Conservation (phyloP, 176 grass and related monocot genomes). For the Carex kokanica region DNA sequence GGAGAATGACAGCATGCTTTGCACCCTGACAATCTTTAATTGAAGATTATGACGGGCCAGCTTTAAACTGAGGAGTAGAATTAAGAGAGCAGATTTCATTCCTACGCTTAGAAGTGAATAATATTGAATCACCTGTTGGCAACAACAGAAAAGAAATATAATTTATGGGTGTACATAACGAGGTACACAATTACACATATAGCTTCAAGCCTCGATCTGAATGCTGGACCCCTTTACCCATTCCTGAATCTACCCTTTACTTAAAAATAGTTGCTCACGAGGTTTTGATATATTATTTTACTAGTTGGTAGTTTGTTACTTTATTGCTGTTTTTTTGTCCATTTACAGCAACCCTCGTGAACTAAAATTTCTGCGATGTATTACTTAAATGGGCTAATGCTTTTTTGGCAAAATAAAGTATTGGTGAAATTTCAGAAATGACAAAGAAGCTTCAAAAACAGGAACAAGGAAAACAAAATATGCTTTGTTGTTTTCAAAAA, state of each 20-base stretch:
- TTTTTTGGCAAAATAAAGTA: not conserved
- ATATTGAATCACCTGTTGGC: not conserved
- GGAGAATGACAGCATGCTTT: not conserved
- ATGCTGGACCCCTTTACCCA: not conserved
- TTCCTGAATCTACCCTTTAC: not conserved
- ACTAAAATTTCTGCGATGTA: not conserved
- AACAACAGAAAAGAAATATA: not conserved
- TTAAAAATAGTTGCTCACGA: not conserved
- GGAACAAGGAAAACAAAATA: not conserved
- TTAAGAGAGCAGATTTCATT: not conserved
- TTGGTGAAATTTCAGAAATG: not conserved
- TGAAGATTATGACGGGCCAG: not conserved
- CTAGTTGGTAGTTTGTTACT: not conserved
- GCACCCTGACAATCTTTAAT: not conserved
- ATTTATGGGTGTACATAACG: not conserved
- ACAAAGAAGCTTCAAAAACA: not conserved
- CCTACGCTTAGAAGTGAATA: not conserved
- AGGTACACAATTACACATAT: not conserved
- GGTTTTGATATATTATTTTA: not conserved
- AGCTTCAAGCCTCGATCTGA: not conserved
- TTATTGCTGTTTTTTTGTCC: not conserved
- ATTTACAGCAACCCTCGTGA: not conserved
- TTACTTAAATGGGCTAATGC: not conserved
- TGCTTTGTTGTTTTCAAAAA: not conserved
- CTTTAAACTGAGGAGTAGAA: not conserved